phyloP scores from a whole-genome alignment of 2,329 filamentous ascomycete species.

The Chaetomium olivaceum region DNA sequence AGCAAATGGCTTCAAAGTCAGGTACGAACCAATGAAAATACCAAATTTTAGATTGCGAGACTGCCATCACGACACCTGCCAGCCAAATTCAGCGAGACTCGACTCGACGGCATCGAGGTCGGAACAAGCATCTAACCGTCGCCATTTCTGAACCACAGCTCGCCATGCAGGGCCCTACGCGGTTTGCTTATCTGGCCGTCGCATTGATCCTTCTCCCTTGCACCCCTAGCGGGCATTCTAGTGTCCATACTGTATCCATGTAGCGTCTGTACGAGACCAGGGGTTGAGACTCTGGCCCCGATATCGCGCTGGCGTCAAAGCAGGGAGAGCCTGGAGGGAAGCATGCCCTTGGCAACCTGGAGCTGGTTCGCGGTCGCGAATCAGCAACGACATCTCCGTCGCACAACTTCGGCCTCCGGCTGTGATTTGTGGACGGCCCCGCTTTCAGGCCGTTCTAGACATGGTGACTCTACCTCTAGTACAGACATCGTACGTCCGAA shows the following conservation, averaged over 20 bases:
- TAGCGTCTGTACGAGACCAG: background rate
- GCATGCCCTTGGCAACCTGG: background rate
- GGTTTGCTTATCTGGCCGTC: background rate
- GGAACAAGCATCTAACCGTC: background rate
- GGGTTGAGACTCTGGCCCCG: conserved; percentile 1
- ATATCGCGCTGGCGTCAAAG: background rate
- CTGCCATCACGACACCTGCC: background rate
- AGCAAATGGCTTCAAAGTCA: conserved; percentile 12
- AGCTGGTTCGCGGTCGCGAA: conserved; percentile 3
- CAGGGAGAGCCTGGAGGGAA: background rate
- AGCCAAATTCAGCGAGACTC: background rate
- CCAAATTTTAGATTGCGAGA: background rate
- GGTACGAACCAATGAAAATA: background rate
- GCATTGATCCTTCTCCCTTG: background rate
- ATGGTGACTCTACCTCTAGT: background rate
- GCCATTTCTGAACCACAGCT: background rate
- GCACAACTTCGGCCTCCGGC: background rate
- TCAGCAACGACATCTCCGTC: conserved; percentile 2
- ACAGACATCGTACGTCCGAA: background rate
- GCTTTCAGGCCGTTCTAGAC: conserved; percentile 13
- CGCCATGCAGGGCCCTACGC: background rate
- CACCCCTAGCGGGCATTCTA: background rate
- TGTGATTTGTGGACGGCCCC: conserved; percentile 6
- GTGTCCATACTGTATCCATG: background rate
- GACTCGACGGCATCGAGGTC: background rate